Base-by-base conservation (phyloP, 805 yeast genomes). In the Brettanomyces custersianus region DNA sequence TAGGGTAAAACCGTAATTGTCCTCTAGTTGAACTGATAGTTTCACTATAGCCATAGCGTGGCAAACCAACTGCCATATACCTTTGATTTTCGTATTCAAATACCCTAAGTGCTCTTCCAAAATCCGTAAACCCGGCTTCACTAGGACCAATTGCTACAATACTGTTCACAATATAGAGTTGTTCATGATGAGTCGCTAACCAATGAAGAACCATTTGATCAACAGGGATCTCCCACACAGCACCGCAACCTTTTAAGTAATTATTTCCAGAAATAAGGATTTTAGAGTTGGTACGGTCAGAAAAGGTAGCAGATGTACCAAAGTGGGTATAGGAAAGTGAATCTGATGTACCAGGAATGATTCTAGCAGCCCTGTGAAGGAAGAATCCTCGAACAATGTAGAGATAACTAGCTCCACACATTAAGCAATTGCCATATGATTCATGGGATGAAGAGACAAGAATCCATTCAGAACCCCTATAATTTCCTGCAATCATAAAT, bases 341-440 rank as follows among this genome's bases (percentile, higher is more conserved):
- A 8, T 18, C 11, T 10, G 22, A 15, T 3, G 24, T 4, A 5
- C 30, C 23, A 5, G 53, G 51, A 6, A 35, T 17, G 9, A 55
- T 33, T 16, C 37, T 44, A 17, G 48, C 37, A 5, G 43, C 39
- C 12, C 41, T 28, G n/a, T 33, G 17, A 5, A 44, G 25, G 2
- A 18, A 22, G 2, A 23, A 20, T 6, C 34, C 31, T 7, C 27
- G 24, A 4, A 41, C 18, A 2, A 40, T 36, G 23, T 49, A 58
- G 8, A 59, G 28, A 38, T 61, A 59, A 0, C 63, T 58, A 3
- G 60, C 52, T 3, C 80, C 81, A 33, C 68, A 55, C 26, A 61
- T 54, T 8, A 49, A 34, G 40, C 65, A 56, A 0, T 34, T 22
- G 0, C 40, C 51, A 10, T 48, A 37, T 0, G 65, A 40, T 26